phyloP scores from a whole-genome alignment of 2,329 filamentous ascomycete genomes.

The Talaromyces sp. region DNA sequence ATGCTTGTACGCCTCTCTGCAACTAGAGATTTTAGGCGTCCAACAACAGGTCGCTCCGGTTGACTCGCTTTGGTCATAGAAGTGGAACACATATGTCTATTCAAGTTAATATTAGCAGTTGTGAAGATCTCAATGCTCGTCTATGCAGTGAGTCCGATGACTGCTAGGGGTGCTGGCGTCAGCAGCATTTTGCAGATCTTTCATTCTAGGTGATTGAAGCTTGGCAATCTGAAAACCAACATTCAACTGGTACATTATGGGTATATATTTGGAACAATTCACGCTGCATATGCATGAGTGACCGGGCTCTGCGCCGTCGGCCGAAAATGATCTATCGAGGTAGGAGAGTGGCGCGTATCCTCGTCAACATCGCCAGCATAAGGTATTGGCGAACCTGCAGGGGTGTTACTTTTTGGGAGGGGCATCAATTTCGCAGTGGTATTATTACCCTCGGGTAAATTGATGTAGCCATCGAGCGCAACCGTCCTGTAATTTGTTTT shows the following conservation, averaged over 20 bases:
- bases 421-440: background rate
- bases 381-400: background rate
- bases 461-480: background rate
- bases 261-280: background rate
- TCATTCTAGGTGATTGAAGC: background rate
- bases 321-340: background rate
- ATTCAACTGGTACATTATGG: background rate
- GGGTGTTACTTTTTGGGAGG: background rate
- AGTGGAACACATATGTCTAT: background rate
- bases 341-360: background rate
- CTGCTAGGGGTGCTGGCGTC: background rate
- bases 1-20: background rate
- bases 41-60: background rate
- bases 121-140: background rate
- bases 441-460: background rate
- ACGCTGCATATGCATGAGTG: background rate
- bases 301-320: background rate
- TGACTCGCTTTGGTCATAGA: background rate
- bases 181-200: background rate
- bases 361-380: background rate
- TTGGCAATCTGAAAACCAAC: background rate
- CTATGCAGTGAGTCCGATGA: background rate
- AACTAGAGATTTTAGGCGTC: background rate
- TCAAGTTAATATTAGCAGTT: background rate
- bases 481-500: background rate